Percentiles rank a stretch among this genome's conserved stretches.
phyloP scores from a whole-genome alignment of 495 filamentous ascomycete genomes.

The Pseudevernia furfuracea region DNA sequence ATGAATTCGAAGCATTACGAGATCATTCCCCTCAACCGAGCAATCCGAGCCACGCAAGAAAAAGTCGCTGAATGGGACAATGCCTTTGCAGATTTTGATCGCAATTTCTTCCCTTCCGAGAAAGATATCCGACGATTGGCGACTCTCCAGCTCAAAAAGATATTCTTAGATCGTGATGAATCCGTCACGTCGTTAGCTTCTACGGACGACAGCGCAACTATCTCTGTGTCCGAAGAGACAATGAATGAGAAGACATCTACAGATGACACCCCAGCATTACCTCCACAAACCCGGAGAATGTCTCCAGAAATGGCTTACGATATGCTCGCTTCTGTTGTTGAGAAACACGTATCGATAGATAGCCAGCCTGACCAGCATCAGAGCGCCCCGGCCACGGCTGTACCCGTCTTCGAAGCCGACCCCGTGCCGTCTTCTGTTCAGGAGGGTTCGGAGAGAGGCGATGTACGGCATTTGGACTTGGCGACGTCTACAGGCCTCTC shows the following conservation, averaged over 20 bases:
- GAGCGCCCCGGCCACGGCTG: conserved; percentile 15
- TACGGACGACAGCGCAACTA: conserved; percentile 45
- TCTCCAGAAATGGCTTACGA: conserved; percentile 63
- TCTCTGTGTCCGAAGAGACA: conserved; percentile 37
- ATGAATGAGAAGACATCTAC: conserved; percentile 39
- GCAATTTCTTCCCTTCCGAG: conserved; percentile 90
- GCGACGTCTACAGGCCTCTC: conserved; percentile 43
- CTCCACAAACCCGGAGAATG: conserved; percentile 39
- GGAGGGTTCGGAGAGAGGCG: conserved; percentile 33
- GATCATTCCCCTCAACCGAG: conserved; percentile 83
- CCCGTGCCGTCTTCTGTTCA: background rate
- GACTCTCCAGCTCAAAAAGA: conserved; percentile 84
- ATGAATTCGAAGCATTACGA: conserved; percentile 92
- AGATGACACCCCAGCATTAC: conserved; percentile 31
- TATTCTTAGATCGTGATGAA: conserved; percentile 82
- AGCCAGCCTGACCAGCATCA: conserved; percentile 28
- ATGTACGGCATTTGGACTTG: conserved; percentile 64
- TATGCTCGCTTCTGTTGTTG: conserved; percentile 60
- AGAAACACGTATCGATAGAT: conserved; percentile 47
- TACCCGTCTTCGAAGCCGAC: conserved; percentile 7
- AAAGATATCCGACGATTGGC: conserved; percentile 93
- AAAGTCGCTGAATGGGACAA: conserved; percentile 91
- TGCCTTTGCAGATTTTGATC: conserved; percentile 81
- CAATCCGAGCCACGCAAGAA: conserved; percentile 81
- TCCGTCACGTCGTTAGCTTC: conserved; percentile 61